A percentile compares a stretch with the other conserved stretches of the same genome.
Evolutionary conservation across 345 rosid species (phyloP).

Genomic region (Heritiera fomes): DNA sequence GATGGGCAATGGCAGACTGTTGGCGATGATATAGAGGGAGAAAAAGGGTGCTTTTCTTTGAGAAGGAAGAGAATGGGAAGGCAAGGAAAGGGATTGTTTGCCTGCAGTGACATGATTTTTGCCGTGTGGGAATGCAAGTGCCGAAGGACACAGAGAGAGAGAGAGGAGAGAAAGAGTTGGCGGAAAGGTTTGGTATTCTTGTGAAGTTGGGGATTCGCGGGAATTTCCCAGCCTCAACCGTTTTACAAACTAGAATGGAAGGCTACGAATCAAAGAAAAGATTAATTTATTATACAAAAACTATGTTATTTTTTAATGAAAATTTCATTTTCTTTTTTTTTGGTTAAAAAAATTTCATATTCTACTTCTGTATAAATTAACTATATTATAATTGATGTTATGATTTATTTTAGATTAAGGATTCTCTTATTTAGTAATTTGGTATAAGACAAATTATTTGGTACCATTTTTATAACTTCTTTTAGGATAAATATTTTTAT

Average conservation of each 20-base stretch:
- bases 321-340: no score
- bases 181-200: constrained; percentile 69
- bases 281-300: no score
- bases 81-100: constrained; percentile 73
- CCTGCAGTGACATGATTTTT: background rate
- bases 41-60: constrained; percentile 47
- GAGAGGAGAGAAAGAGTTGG: constrained; percentile 25
- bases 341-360: no score
- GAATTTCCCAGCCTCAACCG: constrained; percentile 19
- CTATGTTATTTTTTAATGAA: no score
- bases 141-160: background rate
- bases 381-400: no score
- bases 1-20: constrained; percentile 12
- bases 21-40: constrained; percentile 39
- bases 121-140: background rate
- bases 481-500: no score
- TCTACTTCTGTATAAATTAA: no score
- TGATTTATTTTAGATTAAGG: no score
- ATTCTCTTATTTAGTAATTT: no score
- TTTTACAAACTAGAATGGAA: background rate
- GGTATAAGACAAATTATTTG: no score
- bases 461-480: no score
- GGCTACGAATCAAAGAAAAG: background rate
- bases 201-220: constrained; percentile 55
- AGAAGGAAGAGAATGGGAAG: constrained; percentile 47